Conservation (phyloP, 192 early-diverging fungal species). For the Coemansia sp. region DNA sequence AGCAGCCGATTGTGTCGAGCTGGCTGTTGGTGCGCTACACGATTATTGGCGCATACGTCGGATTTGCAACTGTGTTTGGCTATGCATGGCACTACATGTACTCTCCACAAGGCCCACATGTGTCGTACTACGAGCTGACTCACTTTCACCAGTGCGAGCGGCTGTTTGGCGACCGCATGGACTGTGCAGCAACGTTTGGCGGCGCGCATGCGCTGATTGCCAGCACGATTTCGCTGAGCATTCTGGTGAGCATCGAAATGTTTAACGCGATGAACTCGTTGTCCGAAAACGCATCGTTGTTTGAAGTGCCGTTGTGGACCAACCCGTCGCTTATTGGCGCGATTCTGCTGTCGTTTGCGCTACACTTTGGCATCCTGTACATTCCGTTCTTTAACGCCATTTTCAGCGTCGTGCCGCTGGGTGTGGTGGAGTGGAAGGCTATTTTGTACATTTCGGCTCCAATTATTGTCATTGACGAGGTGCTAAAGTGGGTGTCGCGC, state of each 20-base stretch:
- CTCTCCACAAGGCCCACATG: constrained; percentile 82
- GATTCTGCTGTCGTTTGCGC: constrained; percentile 82
- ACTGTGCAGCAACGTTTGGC: constrained; percentile 83
- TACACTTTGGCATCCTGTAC: constrained; percentile 97
- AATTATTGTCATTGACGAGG: constrained; percentile 90
- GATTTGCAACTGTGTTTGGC: constrained; percentile 89
- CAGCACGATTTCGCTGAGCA: constrained; percentile 92
- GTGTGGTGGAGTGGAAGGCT: constrained; percentile 84
- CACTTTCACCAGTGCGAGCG: constrained; percentile 89
- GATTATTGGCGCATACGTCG: constrained; percentile 90
- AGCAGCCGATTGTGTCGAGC: constrained; percentile 85
- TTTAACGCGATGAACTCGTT: constrained; percentile 97
- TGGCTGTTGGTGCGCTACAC: constrained; percentile 98
- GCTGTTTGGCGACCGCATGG: constrained; percentile 82
- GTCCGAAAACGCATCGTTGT: constrained; percentile 91
- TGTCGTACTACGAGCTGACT: constrained; percentile 86
- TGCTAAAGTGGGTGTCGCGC: constrained; percentile 75
- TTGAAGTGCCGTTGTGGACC: constrained; percentile 87
- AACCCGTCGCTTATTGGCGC: constrained; percentile 87
- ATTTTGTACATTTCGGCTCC: constrained; percentile 88
- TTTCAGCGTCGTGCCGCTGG: constrained; percentile 89
- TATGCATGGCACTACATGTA: constrained; percentile 99
- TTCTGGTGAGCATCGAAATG: constrained; percentile 98
- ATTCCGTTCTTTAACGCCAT: constrained; percentile 93
- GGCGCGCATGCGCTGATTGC: constrained; percentile 78